Percentiles rank a stretch among this genome's conserved stretches.
Evolutionary conservation across 2,329 filamentous ascomycete genomes (phyloP).

Genomic region (Teratosphaeria nubilosa): DNA sequence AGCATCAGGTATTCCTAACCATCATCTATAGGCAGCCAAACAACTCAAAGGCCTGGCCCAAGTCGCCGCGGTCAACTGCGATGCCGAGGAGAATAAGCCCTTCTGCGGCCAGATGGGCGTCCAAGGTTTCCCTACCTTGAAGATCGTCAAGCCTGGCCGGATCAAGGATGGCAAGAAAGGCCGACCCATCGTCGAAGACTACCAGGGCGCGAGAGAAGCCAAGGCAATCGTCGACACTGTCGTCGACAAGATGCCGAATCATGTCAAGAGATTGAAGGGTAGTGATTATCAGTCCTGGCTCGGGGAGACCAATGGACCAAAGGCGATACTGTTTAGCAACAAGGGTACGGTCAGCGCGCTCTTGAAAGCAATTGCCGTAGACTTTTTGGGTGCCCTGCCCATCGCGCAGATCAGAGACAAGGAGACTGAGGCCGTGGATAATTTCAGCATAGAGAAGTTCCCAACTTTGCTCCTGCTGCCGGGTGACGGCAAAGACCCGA

Average conservation of each 20-base stretch:
- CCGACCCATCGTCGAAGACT: constrained; percentile 78
- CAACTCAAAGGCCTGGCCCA: constrained; percentile 86
- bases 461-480: constrained; percentile 75
- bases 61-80: constrained; percentile 89
- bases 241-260: constrained; percentile 79
- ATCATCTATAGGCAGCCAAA: constrained; percentile 70
- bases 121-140: constrained; percentile 89
- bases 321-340: constrained; percentile 85
- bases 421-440: constrained; percentile 59
- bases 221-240: constrained; percentile 81
- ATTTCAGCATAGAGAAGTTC: constrained; percentile 67
- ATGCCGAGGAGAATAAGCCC: constrained; percentile 83
- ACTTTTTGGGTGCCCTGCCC: constrained; percentile 70
- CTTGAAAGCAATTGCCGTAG: constrained; percentile 75
- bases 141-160: constrained; percentile 79
- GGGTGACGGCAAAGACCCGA: constrained; percentile 54
- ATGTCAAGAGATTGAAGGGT: constrained; percentile 72
- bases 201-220: constrained; percentile 73
- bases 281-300: constrained; percentile 71
- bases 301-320: constrained; percentile 56
- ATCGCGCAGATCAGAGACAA: constrained; percentile 79
- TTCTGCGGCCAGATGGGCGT: constrained; percentile 80
- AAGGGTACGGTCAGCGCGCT: constrained; percentile 82
- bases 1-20: neutral
- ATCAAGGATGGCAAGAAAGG: constrained; percentile 46